Conservation (phyloP, 805 yeast genomes). For the Saccharomycopsis fodiens region DNA sequence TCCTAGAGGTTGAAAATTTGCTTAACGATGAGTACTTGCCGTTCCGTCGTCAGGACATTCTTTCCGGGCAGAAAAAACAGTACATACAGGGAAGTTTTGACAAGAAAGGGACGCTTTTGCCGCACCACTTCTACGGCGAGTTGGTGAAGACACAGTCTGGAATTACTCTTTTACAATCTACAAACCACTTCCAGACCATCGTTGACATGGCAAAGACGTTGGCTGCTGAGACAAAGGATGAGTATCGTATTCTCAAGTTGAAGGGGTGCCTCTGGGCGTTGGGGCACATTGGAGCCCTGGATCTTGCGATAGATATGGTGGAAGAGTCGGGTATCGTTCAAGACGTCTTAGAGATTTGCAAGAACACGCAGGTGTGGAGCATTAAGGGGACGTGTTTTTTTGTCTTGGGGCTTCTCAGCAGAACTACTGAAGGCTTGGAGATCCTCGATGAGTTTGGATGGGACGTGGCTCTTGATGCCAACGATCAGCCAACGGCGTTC, state of each 20-base stretch:
- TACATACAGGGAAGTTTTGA: slow-evolving; percentile 3
- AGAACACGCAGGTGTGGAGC: slow-evolving; percentile 43
- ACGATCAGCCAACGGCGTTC: slow-evolving; percentile 37
- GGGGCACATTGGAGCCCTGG: slow-evolving; percentile 73
- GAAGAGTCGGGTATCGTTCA: slow-evolving; percentile 46
- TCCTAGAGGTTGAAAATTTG: slow-evolving; percentile 38
- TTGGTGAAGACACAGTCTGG: slow-evolving; percentile 80
- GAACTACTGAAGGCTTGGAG: slow-evolving; percentile 74
- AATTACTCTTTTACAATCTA: slow-evolving; percentile 46
- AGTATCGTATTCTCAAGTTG: slow-evolving; percentile 36
- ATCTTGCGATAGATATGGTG: slow-evolving; percentile 54
- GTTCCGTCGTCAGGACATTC: slow-evolving; percentile 6
- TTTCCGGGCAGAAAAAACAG: slow-evolving; percentile 5
- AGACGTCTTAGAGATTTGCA: slow-evolving; percentile 45
- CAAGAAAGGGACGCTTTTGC: slow-evolving; percentile 27
- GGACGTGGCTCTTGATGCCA: slow-evolving; percentile 43
- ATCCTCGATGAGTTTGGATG: slow-evolving; percentile 77
- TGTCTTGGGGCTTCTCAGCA: slow-evolving; percentile 65
- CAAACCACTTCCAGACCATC: slow-evolving; percentile 22
- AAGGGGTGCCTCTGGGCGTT: slow-evolving; percentile 83
- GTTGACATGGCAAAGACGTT: slow-evolving; percentile 22
- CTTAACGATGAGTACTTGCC: slow-evolving; percentile 23
- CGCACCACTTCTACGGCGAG: slow-evolving; percentile 72
- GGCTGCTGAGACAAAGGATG: slow-evolving; percentile 24
- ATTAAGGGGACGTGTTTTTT: slow-evolving; percentile 72